Evolutionary conservation across 805 yeast genomes (phyloP).

Genomic region (Brettanomyces nanus): DNA sequence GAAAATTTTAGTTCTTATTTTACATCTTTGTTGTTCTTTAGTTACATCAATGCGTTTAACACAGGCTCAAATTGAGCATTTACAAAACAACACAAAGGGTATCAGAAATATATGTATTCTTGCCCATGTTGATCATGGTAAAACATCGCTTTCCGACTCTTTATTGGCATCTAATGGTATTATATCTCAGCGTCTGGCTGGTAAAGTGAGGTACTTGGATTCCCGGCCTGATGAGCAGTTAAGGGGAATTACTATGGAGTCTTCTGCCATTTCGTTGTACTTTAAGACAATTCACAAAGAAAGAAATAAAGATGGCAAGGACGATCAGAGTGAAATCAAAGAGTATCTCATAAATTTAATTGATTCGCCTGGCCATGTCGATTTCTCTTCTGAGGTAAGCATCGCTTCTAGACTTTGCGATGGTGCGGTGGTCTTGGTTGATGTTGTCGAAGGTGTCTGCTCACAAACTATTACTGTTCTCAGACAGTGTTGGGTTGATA

Average conservation of each 20-base stretch:
- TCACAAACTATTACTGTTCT: conserved; percentile 94
- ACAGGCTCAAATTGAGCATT: conserved; percentile 35
- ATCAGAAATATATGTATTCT: conserved; percentile 89
- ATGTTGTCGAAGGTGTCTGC: conserved; percentile 97
- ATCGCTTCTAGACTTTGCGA: conserved; percentile 95
- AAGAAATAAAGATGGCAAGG: conserved; percentile 11
- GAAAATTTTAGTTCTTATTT: too few relatives aligned
- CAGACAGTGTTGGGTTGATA: conserved; percentile 93
- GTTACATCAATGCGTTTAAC: conserved; percentile 4
- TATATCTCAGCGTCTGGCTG: conserved; percentile 90
- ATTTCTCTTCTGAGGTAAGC: conserved; percentile 92
- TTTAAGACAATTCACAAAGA: conserved; percentile 51
- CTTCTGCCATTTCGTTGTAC: conserved; percentile 90
- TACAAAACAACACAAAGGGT: conserved; percentile 62
- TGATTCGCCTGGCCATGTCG: conserved; percentile 99
- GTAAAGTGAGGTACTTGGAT: conserved; percentile 86
- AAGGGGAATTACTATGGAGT: conserved; percentile 97
- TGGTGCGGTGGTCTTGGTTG: conserved; percentile 92
- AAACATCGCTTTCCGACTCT: conserved; percentile 90
- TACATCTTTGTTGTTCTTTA: too few relatives aligned
- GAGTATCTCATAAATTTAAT: conserved; percentile 86
- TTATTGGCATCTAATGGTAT: conserved; percentile 92
- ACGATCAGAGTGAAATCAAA: conserved; percentile 32
- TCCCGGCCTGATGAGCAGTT: conserved; percentile 93
- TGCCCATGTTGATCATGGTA: conserved; percentile 99